Evolutionary conservation across 495 filamentous ascomycete species (phyloP), one percentile per base, ranked within the genome.

Genomic region (Lepidopterella palustris): DNA sequence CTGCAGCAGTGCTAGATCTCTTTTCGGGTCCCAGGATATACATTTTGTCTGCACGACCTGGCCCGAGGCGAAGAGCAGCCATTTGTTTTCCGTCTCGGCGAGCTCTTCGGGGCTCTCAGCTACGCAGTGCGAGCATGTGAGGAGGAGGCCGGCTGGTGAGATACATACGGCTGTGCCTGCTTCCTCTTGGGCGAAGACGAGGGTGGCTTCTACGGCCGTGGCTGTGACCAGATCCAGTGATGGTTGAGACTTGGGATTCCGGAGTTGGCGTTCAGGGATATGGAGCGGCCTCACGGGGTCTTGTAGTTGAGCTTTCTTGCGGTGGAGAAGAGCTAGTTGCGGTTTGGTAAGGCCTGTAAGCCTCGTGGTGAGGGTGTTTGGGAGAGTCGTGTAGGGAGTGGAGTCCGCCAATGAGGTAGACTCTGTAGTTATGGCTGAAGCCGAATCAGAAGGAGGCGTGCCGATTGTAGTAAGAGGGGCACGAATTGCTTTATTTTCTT

Each of bases 141-240:
- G 57, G 10, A 80, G 61, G 28, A 78, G 60, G 13, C 76, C 78
- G 11, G 62, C 53, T 27, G 70, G 32, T 1, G 70, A 64, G 27
- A 80, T 74, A 55, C 73, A 79, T n/a, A 79, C 71, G 2, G 78
- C 76, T 4, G 75, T 78, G 25, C 76, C 75, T 9, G 76, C 78
- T 59, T 77, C 73, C 31, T 74, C 65, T 56, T 78, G 77, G 28
- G 73, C 76, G 52, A 79, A 81, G 25, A 79, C 73, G 23, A 79
- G 70, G 0, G 76, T 78, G 0, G 77, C 69, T n/a, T 66, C 45
- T 5, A 70, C 56, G 0, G 69, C 65, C 2, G 13, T 11, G 10
- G 35, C 10, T 10, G 18, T 3, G 18, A 11, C 18, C 10, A 13
- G 13, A 15, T 13, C 18, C 13, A 3, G 3, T 2, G 35, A 42